phyloP scores from a whole-genome alignment of 179 eudicot genomes.

The Monotropa hypopitys region DNA sequence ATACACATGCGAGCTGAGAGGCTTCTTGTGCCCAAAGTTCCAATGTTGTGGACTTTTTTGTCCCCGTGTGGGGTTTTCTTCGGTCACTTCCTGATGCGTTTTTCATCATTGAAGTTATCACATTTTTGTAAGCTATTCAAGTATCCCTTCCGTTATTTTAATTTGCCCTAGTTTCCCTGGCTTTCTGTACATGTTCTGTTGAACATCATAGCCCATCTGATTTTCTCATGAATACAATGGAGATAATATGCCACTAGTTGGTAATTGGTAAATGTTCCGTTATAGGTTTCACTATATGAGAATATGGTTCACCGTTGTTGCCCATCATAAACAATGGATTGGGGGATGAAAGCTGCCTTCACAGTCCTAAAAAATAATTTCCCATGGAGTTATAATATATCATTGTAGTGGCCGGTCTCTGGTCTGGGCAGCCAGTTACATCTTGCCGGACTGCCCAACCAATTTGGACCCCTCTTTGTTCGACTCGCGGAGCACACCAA shows the following conservation, averaged over 20 bases:
- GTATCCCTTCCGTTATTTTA: not conserved
- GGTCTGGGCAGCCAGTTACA: too few species aligned
- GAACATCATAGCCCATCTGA: not conserved
- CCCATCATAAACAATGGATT: not conserved
- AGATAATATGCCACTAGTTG: not conserved
- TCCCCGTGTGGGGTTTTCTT: not conserved
- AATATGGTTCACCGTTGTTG: not conserved
- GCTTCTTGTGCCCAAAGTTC: not conserved
- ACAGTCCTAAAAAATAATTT: not conserved
- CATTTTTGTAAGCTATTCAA: not conserved
- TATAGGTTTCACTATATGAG: not conserved
- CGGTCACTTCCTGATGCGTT: not conserved
- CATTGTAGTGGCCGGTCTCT: too few species aligned
- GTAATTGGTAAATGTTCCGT: not conserved
- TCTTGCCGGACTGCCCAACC: too few species aligned
- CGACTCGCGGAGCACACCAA: too few species aligned
- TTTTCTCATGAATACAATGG: not conserved
- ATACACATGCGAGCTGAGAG: not conserved
- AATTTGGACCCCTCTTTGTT: too few species aligned
- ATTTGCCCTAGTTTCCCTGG: not conserved
- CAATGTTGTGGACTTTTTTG: not conserved
- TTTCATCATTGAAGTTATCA: not conserved
- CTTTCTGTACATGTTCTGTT: not conserved
- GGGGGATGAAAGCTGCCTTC: not conserved
- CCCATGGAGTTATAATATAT: not conserved